phyloP scores from a whole-genome alignment of 352 stramenopile species.

The Globisporangium acanthophoron region DNA sequence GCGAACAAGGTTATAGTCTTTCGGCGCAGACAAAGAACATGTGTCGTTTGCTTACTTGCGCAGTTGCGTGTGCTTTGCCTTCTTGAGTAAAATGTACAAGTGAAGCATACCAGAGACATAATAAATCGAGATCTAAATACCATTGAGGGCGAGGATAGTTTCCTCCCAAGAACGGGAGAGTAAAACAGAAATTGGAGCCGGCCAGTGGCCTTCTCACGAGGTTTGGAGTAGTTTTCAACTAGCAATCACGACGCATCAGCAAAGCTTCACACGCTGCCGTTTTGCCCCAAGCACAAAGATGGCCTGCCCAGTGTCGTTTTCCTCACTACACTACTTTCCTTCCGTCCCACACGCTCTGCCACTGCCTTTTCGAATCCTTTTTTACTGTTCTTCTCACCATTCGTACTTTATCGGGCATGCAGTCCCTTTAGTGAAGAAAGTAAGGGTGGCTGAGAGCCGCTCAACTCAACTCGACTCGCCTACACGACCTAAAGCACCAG shows the following conservation, averaged over 20 bases:
- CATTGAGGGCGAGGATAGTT: neutral
- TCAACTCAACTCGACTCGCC: neutral
- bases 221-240: slow-evolving; percentile 95
- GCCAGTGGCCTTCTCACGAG: slow-evolving; percentile 87
- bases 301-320: neutral
- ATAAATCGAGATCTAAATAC: too few species aligned
- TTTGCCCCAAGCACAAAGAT: slow-evolving; percentile 93
- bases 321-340: accelerated
- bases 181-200: slow-evolving; percentile 90
- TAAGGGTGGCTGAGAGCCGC: neutral
- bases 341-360: neutral
- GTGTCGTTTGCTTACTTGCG: too few species aligned
- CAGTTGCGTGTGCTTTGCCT: too few species aligned
- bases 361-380: neutral
- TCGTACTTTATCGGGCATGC: neutral
- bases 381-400: neutral
- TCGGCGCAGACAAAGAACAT: too few species aligned
- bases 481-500: neutral
- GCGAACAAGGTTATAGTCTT: too few species aligned
- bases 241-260: slow-evolving; percentile 93
- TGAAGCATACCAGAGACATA: too few species aligned
- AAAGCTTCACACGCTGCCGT: slow-evolving; percentile 92
- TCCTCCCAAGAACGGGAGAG: slow-evolving; percentile 63
- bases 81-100: too few species aligned
- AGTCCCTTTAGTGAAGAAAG: too few species aligned